Percentiles rank a stretch among this genome's conserved stretches.
phyloP scores from a whole-genome alignment of 1,139 yeast genomes.

The Yamadazyma mexicana region DNA sequence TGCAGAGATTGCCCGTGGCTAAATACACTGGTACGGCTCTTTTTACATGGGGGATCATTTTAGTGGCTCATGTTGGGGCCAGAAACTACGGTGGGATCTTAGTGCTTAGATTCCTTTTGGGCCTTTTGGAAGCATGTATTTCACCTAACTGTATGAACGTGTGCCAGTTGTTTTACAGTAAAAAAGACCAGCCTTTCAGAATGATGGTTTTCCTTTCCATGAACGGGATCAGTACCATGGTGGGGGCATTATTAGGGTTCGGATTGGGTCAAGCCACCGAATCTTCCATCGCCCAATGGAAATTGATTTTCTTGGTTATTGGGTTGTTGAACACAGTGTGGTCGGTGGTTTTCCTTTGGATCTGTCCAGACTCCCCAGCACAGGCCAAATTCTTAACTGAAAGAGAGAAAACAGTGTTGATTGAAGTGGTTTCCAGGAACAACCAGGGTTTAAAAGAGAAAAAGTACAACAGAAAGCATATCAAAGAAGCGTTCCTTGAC shows the following conservation, averaged over 20 bases:
- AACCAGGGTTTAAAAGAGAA: conserved; percentile 27
- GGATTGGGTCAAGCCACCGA: conserved; percentile 34
- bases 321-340: conserved; percentile 37
- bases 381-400: conserved; percentile 37
- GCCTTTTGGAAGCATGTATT: conserved; percentile 37
- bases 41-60: conserved; percentile 50
- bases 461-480: conserved; percentile 21
- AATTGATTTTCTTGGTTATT: conserved; percentile 43
- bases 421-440: conserved; percentile 24
- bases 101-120: conserved; percentile 47
- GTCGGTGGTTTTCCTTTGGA: conserved; percentile 22
- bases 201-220: conserved; percentile 29
- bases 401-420: conserved; percentile 31
- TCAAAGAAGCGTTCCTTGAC: conserved; percentile 26
- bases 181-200: conserved; percentile 36
- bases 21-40: conserved; percentile 48
- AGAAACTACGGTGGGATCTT: conserved; percentile 47
- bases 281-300: conserved; percentile 23
- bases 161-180: conserved; percentile 22
- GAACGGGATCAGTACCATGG: conserved; percentile 32
- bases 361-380: conserved; percentile 45
- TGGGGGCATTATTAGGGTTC: conserved; percentile 31
- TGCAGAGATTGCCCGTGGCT: conserved; percentile 56
- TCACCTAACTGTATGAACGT: conserved; percentile 32
- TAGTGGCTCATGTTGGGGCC: conserved; percentile 50